Evolutionary conservation across 2,329 filamentous ascomycete species (phyloP).

Genomic region (Corniculantispora saksenae): DNA sequence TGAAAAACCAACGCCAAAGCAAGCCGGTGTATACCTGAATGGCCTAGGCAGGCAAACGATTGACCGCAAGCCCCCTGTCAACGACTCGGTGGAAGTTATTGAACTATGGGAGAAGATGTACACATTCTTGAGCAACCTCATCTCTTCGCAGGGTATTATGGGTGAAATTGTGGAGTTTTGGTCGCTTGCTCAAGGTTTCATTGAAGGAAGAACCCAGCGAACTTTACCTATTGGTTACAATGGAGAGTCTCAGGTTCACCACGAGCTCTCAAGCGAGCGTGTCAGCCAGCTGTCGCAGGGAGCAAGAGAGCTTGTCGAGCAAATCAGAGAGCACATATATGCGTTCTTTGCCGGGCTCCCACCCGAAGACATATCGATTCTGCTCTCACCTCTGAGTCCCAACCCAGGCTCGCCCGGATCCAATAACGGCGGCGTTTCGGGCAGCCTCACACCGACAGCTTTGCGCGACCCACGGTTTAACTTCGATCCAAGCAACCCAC

Average conservation of each 20-base stretch:
- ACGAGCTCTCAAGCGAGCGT: constrained; percentile 73
- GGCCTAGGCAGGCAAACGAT: constrained; percentile 68
- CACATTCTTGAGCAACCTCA: constrained; percentile 69
- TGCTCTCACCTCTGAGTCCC: constrained; percentile 77
- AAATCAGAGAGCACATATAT: constrained; percentile 77
- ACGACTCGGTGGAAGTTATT: constrained; percentile 79
- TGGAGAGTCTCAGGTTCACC: constrained; percentile 77
- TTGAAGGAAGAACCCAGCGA: constrained; percentile 80
- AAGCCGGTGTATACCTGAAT: constrained; percentile 74
- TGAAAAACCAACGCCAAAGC: constrained; percentile 69
- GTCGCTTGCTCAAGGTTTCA: constrained; percentile 87
- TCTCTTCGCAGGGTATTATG: constrained; percentile 78
- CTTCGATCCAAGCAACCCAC: constrained; percentile 75
- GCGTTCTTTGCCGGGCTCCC: constrained; percentile 86
- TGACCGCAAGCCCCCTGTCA: constrained; percentile 59
- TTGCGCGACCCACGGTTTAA: constrained; percentile 74
- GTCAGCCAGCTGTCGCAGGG: constrained; percentile 74
- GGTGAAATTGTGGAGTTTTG: constrained; percentile 92
- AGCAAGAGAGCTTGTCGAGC: constrained; percentile 76
- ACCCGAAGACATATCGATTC: constrained; percentile 83
- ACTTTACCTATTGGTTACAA: constrained; percentile 79
- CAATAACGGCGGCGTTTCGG: constrained; percentile 30
- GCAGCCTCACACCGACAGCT: constrained; percentile 54
- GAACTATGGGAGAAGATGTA: constrained; percentile 93
- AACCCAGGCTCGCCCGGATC: constrained; percentile 60